These are phyloP conservation scores for Phascolomyces articulosus DNA, from an alignment of 371 early-diverging fungal species.

Conservation along the genomic window DNA sequence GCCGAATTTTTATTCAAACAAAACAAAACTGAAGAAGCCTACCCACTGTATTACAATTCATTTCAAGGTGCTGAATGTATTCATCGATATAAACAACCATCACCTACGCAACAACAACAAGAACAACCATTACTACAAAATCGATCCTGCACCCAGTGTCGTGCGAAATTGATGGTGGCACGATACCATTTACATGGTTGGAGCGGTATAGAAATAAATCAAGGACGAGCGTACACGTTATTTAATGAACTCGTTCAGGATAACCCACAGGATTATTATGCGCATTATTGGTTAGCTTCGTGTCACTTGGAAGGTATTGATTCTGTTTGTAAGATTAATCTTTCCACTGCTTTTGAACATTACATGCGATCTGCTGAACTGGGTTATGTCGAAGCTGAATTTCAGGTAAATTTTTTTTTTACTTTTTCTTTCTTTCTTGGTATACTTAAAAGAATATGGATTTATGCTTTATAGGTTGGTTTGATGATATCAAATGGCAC, in stretches of 20 bases:
- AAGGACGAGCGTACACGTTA: slow-evolving; percentile 32
- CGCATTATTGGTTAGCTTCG: slow-evolving; percentile 48
- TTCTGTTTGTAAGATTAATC: slow-evolving; percentile 23
- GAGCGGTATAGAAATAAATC: slow-evolving; percentile 24
- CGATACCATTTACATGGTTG: slow-evolving; percentile 43
- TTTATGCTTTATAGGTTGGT: slow-evolving; percentile 33
- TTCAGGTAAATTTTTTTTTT: slow-evolving; percentile 34
- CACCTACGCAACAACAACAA: background rate
- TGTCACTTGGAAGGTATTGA: slow-evolving; percentile 48
- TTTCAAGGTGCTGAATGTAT: slow-evolving; percentile 28
- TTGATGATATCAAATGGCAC: slow-evolving; percentile 54
- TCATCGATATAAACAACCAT: background rate
- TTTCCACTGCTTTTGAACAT: slow-evolving; percentile 31
- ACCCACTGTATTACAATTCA: slow-evolving; percentile 46
- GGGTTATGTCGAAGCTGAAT: slow-evolving; percentile 42
- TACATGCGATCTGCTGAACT: slow-evolving; percentile 35
- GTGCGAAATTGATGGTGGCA: slow-evolving; percentile 42
- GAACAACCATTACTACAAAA: background rate
- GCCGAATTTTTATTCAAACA: slow-evolving; percentile 41
- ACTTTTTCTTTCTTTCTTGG: background rate
- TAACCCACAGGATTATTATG: slow-evolving; percentile 19
- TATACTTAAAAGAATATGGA: background rate
- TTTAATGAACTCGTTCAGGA: slow-evolving; percentile 23
- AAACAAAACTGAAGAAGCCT: slow-evolving; percentile 28
- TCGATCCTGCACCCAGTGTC: slow-evolving; percentile 6